Evolutionary conservation across 208 protist species (phyloP).

Genomic region (Leishmania amazonensis): DNA sequence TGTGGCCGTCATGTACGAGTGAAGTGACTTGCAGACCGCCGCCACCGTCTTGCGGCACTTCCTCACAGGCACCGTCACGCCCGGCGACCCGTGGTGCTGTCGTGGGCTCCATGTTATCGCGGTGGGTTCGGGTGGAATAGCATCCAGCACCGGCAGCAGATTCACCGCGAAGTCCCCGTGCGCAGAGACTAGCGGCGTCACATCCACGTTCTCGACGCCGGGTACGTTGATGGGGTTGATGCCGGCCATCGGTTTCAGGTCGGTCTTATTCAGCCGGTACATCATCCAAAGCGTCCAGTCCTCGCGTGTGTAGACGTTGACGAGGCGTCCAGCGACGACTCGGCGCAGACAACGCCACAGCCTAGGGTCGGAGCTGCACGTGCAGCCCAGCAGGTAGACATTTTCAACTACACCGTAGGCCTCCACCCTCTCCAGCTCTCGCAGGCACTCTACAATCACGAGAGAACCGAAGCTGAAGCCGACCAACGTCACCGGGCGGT

Average conservation of each 20-base stretch:
- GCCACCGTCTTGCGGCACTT: slow-evolving; percentile 31
- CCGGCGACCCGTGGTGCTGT: slow-evolving; percentile 50
- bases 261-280: slow-evolving; percentile 72
- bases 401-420: slow-evolving; percentile 83
- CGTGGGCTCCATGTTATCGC: slow-evolving; percentile 45
- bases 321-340: slow-evolving; percentile 82
- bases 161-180: slow-evolving; percentile 70
- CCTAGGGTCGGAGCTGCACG: slow-evolving; percentile 48
- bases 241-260: slow-evolving; percentile 79
- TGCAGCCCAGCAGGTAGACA: slow-evolving; percentile 80
- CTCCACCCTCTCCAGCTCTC: slow-evolving; percentile 57
- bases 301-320: slow-evolving; percentile 87
- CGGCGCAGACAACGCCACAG: slow-evolving; percentile 66
- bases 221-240: slow-evolving; percentile 69
- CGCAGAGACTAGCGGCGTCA: slow-evolving; percentile 52
- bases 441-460: slow-evolving; percentile 85
- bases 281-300: slow-evolving; percentile 87
- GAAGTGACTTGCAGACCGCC: slow-evolving; percentile 41
- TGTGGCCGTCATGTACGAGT: slow-evolving; percentile 37
- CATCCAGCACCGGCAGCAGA: slow-evolving; percentile 57
- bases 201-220: slow-evolving; percentile 89
- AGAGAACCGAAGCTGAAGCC: slow-evolving; percentile 87
- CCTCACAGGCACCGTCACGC: slow-evolving; percentile 42
- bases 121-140: slow-evolving; percentile 49
- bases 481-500: slow-evolving; percentile 84